These are phyloP conservation scores for Capsicum chinense DNA, from an alignment of 257 asterid genomes.

Conservation along the genomic window DNA sequence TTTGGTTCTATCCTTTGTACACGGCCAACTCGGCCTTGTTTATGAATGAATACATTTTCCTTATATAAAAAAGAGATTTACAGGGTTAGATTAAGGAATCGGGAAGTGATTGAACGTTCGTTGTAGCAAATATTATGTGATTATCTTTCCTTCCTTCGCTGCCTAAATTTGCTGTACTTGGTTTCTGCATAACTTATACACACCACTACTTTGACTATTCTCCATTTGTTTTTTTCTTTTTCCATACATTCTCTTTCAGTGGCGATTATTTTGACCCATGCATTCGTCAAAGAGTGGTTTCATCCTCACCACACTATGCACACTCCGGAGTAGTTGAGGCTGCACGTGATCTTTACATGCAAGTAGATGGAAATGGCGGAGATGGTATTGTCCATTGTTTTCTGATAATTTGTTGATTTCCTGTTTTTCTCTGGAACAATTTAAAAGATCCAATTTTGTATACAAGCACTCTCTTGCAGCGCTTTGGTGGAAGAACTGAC, in stretches of 20 bases:
- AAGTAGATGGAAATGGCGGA: constrained; percentile 36
- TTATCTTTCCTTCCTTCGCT: background rate
- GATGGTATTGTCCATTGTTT: constrained; percentile 31
- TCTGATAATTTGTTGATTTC: background rate
- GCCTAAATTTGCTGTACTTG: background rate
- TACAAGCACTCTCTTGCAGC: background rate
- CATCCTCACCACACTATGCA: constrained; percentile 36
- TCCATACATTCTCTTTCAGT: constrained; percentile 19
- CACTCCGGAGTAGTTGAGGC: constrained; percentile 46
- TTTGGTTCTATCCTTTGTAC: no score
- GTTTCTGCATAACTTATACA: constrained; percentile 15
- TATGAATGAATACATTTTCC: no score
- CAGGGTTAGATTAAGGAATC: constrained; percentile 3
- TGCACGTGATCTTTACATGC: constrained; percentile 41
- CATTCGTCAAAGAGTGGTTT: constrained; percentile 11
- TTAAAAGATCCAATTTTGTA: background rate
- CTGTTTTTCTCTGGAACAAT: background rate
- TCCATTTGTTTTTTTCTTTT: background rate
- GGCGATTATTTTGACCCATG: background rate
- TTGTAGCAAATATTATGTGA: background rate
- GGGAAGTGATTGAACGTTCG: background rate
- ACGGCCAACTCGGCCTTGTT: no score
- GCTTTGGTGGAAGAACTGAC: constrained; percentile 16
- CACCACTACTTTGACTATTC: background rate
- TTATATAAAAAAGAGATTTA: background rate